Percentiles rank a stretch among this genome's conserved stretches.
These are phyloP conservation scores for Hymenoscyphus infarciens DNA, from an alignment of 2,329 filamentous ascomycete genomes.

Conservation along the genomic window DNA sequence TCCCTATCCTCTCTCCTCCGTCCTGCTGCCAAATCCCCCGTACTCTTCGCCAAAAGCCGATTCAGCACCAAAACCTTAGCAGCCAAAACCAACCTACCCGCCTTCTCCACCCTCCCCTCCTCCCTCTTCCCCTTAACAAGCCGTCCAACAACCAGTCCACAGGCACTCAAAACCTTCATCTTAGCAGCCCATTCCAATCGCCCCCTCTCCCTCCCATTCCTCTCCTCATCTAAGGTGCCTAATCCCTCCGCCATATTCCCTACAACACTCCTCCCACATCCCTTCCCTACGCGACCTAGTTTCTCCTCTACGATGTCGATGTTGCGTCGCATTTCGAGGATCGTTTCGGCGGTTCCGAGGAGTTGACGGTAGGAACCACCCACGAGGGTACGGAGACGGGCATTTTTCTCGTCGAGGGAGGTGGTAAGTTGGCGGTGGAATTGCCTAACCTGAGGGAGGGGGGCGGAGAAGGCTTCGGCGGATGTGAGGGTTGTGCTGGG, in stretches of 20 bases:
- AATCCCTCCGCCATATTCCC: constrained; percentile 62
- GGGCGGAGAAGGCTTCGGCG: constrained; percentile 41
- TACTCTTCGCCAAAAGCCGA: constrained; percentile 69
- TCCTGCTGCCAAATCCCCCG: constrained; percentile 51
- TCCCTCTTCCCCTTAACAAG: constrained; percentile 41
- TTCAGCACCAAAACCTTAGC: constrained; percentile 74
- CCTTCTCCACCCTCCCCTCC: constrained; percentile 17
- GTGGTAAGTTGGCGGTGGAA: constrained; percentile 58
- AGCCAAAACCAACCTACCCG: constrained; percentile 50
- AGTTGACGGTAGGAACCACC: constrained; percentile 78
- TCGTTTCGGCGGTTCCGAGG: constrained; percentile 88
- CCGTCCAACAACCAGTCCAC: constrained; percentile 46
- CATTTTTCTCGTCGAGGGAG: constrained; percentile 59
- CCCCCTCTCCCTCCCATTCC: not conserved
- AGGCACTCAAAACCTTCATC: constrained; percentile 49
- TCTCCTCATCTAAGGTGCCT: constrained; percentile 23
- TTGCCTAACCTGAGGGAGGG: constrained; percentile 60
- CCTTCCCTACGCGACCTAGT: constrained; percentile 67
- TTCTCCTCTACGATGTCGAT: constrained; percentile 71
- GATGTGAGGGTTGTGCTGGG: constrained; percentile 12
- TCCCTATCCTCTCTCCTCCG: constrained; percentile 35
- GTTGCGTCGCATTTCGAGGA: constrained; percentile 80
- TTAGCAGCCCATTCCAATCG: constrained; percentile 37
- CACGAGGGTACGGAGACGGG: constrained; percentile 60
- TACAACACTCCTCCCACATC: constrained; percentile 71